Base-by-base conservation (phyloP, 768 basidiomycete species). In the Lactarius evosmus region DNA sequence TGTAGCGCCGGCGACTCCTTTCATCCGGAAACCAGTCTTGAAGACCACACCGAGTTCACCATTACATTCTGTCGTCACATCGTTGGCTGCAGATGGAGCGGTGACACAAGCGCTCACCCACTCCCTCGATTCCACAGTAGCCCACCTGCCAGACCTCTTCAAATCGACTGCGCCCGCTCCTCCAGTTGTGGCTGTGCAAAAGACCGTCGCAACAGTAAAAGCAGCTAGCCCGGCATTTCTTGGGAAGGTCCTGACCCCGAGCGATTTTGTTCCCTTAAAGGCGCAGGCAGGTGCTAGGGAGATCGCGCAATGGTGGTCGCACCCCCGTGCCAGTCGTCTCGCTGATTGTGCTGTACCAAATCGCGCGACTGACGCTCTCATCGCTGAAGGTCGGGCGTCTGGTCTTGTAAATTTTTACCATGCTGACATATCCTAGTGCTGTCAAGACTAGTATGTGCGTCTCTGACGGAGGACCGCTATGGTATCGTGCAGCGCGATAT, bases 401-500 rank as follows among this genome's bases (percentile, higher is more conserved):
- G 41, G 32, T 49, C 30, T 46, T 14, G 14, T 12, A 58, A 12
- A 22, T 33, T n/a, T 50, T 27, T 36, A 32, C 34, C 11, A 40
- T 38, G 32, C 59, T 46, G 40, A 17, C 64, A 29, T 54, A 5
- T 52, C 16, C n/a, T 68, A 92, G 91, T 84, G 6, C 77, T 95
- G 4, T 82, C 88, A 1, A 80, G 82, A 55, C 77, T 94, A 8
- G 79, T 83, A 7, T 88, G 85, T 63, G 84, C 86, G 0, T 94
- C 93, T 4, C 75, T 95, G 16, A 78, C 79, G 1, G 93, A 94
- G 72, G 93, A 95, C 75, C 80, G 81, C 22, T 93, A 87, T 70
- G 93, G 93, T 25, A 83, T 87, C 36, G 90, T 93, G 14, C 93
- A 95, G 72, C 80, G 89, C 12, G 93, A 95, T 71, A 90, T 93